Conservation (phyloP, 331 rosid genomes). For the Quercus phellos region DNA sequence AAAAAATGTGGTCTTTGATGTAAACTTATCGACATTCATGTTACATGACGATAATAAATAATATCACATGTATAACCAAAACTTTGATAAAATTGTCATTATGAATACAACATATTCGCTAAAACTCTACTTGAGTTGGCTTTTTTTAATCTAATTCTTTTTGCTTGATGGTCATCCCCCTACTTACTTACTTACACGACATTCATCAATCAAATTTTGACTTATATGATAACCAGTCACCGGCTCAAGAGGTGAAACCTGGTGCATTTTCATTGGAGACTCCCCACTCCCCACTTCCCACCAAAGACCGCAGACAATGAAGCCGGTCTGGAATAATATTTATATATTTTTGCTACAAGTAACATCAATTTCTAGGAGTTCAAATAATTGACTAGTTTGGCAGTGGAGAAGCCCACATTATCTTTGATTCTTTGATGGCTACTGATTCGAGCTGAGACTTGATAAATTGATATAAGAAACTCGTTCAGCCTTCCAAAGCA, state of each 20-base stretch:
- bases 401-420: neutral
- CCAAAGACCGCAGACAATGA: neutral
- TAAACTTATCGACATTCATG: no score
- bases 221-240: no score
- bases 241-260: no score
- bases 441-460: neutral
- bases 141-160: no score
- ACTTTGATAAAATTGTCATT: no score
- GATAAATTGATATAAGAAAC: neutral
- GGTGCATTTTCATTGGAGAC: neutral
- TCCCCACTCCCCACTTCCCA: neutral
- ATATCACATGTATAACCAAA: accelerated
- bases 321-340: no score
- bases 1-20: accelerated
- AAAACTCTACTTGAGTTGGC: no score
- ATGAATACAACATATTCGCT: no score
- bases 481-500: neutral
- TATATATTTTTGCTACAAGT: neutral
- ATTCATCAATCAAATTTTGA: no score
- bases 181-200: no score
- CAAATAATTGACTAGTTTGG: neutral
- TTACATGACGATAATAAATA: no score
- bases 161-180: no score
- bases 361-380: neutral
- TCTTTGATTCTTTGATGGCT: neutral